Evolutionary conservation across 495 filamentous ascomycete species (phyloP), one percentile per base, ranked within the genome.

Genomic region (Aspergillus diversus): DNA sequence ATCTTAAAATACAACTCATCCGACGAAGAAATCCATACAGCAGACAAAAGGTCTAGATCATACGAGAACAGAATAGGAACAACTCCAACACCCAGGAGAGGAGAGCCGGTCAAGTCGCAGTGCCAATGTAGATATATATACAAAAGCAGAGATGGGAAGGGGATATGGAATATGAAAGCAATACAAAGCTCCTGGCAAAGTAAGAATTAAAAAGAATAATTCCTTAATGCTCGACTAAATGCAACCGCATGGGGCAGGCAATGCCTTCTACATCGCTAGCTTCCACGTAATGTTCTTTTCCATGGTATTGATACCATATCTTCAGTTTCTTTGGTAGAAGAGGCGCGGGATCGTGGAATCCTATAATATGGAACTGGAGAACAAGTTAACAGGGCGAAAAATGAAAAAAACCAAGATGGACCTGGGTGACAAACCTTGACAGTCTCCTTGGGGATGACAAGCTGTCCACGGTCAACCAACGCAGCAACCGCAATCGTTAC

Each of bases 341-440:
- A 11, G 85, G 84, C 11, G 81, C 82, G 8, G 84, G 84, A 57
- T 87, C 84, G 67, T 86, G 75, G 69, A 87, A 87, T 4, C 84
- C 85, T 6, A 84, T 66, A 15, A 86, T 73, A 65, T 83, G 72
- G 59, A 80, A 80, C 83, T 81, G 70, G 16, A 55, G 43, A 31
- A 17, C 33, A 49, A 74, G 53, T 32, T 37, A 9, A 34, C 39
- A 43, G 4, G 11, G 11, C 8, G 62, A 43, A n/a, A 5, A 5
- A 59, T 56, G 33, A 53, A 42, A 21, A 39, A 15, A 55, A 31
- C 11, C 11, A 5, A 9, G n/a, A 42, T 8, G 16, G 32, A 64
- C 21, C 21, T 27, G 21, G 21, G 21, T 27, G 21, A 27, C 73
- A 69, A 57, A 80, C 79, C 70, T 82, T 83, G 49, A 74, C 68